Conservation (phyloP, 331 rosid genomes). For the Quercus lobata region DNA sequence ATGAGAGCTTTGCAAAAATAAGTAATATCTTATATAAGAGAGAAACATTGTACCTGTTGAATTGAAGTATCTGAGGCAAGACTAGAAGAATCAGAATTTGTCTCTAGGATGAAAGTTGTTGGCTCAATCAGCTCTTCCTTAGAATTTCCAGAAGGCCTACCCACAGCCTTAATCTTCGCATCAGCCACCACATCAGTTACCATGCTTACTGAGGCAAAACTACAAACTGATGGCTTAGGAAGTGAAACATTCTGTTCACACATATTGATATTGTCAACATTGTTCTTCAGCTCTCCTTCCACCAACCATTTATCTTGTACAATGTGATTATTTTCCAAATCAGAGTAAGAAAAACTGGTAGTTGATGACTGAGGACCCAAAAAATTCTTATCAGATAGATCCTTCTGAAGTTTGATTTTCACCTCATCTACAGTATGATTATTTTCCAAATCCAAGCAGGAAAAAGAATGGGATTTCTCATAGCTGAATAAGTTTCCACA, state of each 20-base stretch:
- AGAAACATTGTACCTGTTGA: slow-evolving; percentile 48
- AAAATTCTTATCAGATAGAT: slow-evolving; percentile 14
- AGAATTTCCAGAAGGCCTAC: slow-evolving; percentile 6
- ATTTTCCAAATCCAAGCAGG: slow-evolving; percentile 18
- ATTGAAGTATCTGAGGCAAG: slow-evolving; percentile 27
- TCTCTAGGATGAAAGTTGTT: slow-evolving; percentile 10
- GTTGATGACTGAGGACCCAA: slow-evolving; percentile 8
- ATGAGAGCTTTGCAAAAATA: neutral
- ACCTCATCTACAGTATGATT: slow-evolving; percentile 7
- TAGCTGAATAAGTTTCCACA: slow-evolving; percentile 15
- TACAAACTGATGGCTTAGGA: slow-evolving; percentile 14
- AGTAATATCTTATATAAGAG: neutral
- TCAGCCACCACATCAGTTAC: slow-evolving; percentile 12
- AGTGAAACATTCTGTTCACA: neutral
- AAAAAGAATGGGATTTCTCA: slow-evolving; percentile 32
- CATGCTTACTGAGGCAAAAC: neutral
- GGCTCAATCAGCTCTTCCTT: slow-evolving; percentile 23
- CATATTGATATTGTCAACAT: slow-evolving; percentile 9
- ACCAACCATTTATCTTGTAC: slow-evolving; percentile 17
- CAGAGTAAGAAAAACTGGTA: slow-evolving; percentile 8
- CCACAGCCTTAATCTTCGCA: slow-evolving; percentile 7
- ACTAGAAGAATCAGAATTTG: slow-evolving; percentile 29
- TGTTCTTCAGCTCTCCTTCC: slow-evolving; percentile 23
- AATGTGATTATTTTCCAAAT: slow-evolving; percentile 8
- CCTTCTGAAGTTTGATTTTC: slow-evolving; percentile 15